phyloP scores from a whole-genome alignment of 2,329 filamentous ascomycete genomes.

The Monascus ruber region DNA sequence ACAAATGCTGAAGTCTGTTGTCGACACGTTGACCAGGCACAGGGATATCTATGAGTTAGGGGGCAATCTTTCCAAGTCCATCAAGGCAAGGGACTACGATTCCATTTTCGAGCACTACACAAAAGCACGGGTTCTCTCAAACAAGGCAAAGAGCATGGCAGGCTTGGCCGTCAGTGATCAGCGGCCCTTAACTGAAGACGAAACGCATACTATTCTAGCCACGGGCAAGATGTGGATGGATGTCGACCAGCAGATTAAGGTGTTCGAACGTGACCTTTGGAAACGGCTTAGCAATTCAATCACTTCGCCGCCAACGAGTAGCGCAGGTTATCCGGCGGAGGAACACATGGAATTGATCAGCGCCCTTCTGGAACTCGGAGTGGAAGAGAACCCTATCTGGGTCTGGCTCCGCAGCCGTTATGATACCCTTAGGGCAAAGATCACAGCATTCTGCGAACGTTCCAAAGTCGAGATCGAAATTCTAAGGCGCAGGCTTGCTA shows the following conservation, averaged over 20 bases:
- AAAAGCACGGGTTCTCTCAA: conserved; percentile 68
- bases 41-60: conserved; percentile 74
- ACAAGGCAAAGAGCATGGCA: conserved; percentile 62
- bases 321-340: conserved; percentile 46
- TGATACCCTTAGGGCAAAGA: conserved; percentile 78
- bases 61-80: conserved; percentile 64
- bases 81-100: conserved; percentile 86
- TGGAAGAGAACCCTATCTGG: conserved; percentile 94
- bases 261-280: conserved; percentile 86
- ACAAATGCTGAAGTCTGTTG: conserved; percentile 67
- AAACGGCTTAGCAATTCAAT: conserved; percentile 62
- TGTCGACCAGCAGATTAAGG: conserved; percentile 73
- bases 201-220: conserved; percentile 76
- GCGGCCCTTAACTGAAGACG: conserved; percentile 56
- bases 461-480: conserved; percentile 88
- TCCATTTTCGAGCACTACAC: conserved; percentile 75
- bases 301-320: conserved; percentile 41
- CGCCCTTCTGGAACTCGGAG: conserved; percentile 81
- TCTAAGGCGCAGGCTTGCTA: conserved; percentile 66
- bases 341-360: conserved; percentile 89
- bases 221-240: conserved; percentile 93
- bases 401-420: conserved; percentile 86
- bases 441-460: conserved; percentile 69
- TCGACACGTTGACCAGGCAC: conserved; percentile 65
- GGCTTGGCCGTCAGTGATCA: conserved; percentile 41